Percentiles rank a stretch among this genome's conserved stretches.
phyloP scores from a whole-genome alignment of 352 stramenopile genomes.

The Globisporangium orthogonon region DNA sequence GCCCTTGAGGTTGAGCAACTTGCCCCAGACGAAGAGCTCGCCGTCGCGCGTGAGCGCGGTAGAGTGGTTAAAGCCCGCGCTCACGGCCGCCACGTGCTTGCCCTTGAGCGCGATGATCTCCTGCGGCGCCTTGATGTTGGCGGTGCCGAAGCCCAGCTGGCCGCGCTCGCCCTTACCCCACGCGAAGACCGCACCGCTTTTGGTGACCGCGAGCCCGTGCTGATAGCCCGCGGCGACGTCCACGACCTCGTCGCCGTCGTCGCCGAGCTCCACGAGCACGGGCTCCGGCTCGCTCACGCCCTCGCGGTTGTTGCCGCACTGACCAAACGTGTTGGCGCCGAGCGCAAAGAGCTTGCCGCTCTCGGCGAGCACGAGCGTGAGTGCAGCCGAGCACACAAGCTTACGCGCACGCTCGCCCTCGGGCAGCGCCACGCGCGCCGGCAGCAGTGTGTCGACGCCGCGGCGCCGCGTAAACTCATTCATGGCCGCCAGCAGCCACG shows the following conservation, averaged over 20 bases:
- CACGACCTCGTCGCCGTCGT: constrained; percentile 56
- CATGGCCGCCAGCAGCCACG: constrained; percentile 58
- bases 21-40: constrained; percentile 83
- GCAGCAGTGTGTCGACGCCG: constrained; percentile 60
- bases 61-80: constrained; percentile 82
- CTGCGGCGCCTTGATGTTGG: constrained; percentile 64
- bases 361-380: constrained; percentile 71
- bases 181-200: constrained; percentile 61
- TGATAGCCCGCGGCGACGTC: constrained; percentile 75
- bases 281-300: constrained; percentile 52
- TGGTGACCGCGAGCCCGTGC: constrained; percentile 66
- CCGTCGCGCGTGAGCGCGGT: constrained; percentile 65
- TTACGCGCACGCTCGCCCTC: constrained; percentile 58
- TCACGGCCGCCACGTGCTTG: constrained; percentile 52
- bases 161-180: constrained; percentile 83
- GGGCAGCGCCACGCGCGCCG: constrained; percentile 47
- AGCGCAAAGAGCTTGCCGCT: constrained; percentile 75
- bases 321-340: constrained; percentile 73
- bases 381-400: constrained; percentile 77
- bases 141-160: constrained; percentile 73
- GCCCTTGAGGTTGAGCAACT: constrained; percentile 65
- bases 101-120: constrained; percentile 75
- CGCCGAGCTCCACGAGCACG: constrained; percentile 52
- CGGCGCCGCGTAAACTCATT: constrained; percentile 64
- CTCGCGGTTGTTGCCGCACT: constrained; percentile 65